A percentile compares a stretch with the other conserved stretches of the same genome.
These are phyloP conservation scores for Trichophaea hybrida DNA, from an alignment of 2,329 filamentous ascomycete species.

Conservation along the genomic window DNA sequence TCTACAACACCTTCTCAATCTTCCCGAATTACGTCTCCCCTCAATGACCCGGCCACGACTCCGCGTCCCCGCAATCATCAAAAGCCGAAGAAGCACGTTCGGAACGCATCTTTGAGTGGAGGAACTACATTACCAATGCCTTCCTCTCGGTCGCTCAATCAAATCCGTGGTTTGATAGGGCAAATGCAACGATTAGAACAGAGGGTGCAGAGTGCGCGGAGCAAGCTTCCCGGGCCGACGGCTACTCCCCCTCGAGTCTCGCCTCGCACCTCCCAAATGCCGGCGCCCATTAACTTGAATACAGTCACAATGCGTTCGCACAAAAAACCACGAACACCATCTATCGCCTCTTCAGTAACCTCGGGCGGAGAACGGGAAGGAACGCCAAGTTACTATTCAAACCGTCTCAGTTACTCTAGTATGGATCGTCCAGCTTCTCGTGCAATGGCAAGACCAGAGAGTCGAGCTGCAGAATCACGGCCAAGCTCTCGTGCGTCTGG, in stretches of 20 bases:
- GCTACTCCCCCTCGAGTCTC: slow-evolving; percentile 66
- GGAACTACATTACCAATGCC: slow-evolving; percentile 37
- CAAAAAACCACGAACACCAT: slow-evolving; percentile 22
- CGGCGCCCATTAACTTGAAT: slow-evolving; percentile 10
- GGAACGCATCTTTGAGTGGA: slow-evolving; percentile 43
- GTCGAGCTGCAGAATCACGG: neutral
- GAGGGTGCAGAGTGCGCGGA: slow-evolving; percentile 77
- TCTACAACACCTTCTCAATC: slow-evolving; percentile 47
- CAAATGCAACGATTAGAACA: slow-evolving; percentile 97
- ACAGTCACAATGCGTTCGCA: slow-evolving; percentile 10
- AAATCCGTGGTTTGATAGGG: slow-evolving; percentile 84
- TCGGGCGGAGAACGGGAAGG: slow-evolving; percentile 13
- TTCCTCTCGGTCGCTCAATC: slow-evolving; percentile 60
- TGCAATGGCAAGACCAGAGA: slow-evolving; percentile 9
- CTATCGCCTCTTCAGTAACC: slow-evolving; percentile 24
- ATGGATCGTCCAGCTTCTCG: slow-evolving; percentile 10
- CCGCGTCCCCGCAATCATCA: slow-evolving; percentile 39
- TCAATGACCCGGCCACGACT: slow-evolving; percentile 37
- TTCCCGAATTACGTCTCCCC: slow-evolving; percentile 40
- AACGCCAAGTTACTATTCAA: slow-evolving; percentile 10
- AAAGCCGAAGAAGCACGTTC: slow-evolving; percentile 35
- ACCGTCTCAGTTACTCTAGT: slow-evolving; percentile 16
- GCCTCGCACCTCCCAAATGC: slow-evolving; percentile 40
- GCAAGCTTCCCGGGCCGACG: slow-evolving; percentile 76
- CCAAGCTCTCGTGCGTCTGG: slow-evolving; percentile 13